Evolutionary conservation across 2,329 filamentous ascomycete genomes (phyloP), one percentile per base, ranked within the genome.

Genomic region (Pyricularia sp.): DNA sequence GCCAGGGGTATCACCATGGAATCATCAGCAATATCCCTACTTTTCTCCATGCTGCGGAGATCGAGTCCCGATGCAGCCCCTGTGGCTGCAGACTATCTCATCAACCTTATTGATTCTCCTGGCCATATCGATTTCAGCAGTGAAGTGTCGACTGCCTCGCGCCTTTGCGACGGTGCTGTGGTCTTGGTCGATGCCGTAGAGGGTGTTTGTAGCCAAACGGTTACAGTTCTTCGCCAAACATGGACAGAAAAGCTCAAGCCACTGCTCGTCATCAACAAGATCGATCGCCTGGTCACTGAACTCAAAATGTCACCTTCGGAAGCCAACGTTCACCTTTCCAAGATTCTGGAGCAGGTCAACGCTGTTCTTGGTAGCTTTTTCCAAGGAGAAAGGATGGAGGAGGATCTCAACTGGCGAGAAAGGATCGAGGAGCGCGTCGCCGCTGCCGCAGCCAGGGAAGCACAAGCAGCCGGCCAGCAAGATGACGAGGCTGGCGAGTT

Each of bases 1-100:
- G 86, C 92, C 20, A 90, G 95, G 72, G 95, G 95, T 69, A 99
- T 99, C 76, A 99, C 95, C n/a, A 99, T 99, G 95, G 95, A 99
- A 79, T 98, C 95, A 0, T 98, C 94, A 6, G 95, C 95, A 71
- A 99, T 99, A 72, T 98, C 95, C 0, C 84, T 99, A 42, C 96
- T 92, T 80, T 99, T 99, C 78, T 96, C 94, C 50, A 92, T 98
- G 86, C 82, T 97, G 68, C 87, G 94, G 73, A 88, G 92, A 73
- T 82, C 87, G 55, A 83, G 86, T 1, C 89, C 90, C 1, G 89
- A 93, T 20, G 87, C 87, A 6, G 76, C 83, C 17, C 90, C 92
- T 0, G 86, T 90, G 74, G 85, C 91, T 25, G 93, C 93, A 76
- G 94, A 99, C 79, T 97, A 97, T 76, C 84, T 99, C 71, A 92